These are phyloP conservation scores for Fraxinus platypoda DNA, from an alignment of 305 asterid genomes.

Conservation along the genomic window DNA sequence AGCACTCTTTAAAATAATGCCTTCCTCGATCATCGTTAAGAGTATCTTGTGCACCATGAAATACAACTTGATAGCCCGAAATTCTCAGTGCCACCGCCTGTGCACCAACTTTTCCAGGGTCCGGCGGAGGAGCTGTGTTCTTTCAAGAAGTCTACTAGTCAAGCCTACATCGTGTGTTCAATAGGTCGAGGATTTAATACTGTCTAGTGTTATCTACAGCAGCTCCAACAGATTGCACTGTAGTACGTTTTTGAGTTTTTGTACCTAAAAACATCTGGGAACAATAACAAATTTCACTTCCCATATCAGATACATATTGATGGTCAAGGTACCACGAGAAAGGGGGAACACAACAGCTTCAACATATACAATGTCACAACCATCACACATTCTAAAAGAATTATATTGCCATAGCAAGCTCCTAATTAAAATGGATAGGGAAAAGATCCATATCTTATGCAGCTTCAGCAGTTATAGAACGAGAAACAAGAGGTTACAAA, in stretches of 20 bases:
- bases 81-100: conserved; percentile 72
- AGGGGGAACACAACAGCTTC: background rate
- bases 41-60: conserved; percentile 80
- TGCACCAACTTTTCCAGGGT: conserved; percentile 60
- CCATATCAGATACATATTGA: background rate
- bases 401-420: background rate
- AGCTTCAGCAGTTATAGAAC: background rate
- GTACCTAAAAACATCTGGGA: background rate
- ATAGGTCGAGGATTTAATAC: background rate
- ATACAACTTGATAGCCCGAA: conserved; percentile 66
- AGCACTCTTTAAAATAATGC: conserved; percentile 74
- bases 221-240: background rate
- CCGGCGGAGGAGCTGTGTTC: conserved; percentile 79
- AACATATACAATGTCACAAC: background rate
- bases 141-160: conserved; percentile 12
- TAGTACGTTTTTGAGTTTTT: background rate
- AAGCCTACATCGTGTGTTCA: background rate
- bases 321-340: background rate
- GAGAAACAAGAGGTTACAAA: background rate
- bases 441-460: background rate
- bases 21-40: conserved; percentile 56
- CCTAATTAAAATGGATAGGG: background rate
- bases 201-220: background rate
- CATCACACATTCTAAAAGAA: background rate
- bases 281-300: background rate